Base-by-base conservation (phyloP, 176 grass and related monocot genomes). In the Triticum turgidum region DNA sequence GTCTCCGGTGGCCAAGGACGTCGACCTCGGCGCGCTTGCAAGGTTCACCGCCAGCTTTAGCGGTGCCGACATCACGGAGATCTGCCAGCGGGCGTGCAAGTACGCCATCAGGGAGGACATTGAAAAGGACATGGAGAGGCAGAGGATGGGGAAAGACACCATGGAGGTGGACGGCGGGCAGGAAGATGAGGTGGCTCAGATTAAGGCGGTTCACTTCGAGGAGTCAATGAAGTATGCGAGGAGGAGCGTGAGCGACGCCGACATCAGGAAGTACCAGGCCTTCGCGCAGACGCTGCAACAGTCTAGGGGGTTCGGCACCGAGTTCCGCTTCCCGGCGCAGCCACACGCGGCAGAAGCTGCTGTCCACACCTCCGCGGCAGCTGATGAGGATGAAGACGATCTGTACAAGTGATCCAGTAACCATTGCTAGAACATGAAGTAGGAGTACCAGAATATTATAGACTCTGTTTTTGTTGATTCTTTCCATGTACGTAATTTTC, bases 261-360 rank as follows among this genome's bases (percentile, higher is more conserved):
- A 92, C 61, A 87, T 90, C n/a, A 62, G 91, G 24, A 95, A 93
- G 82, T 93, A 95, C 22, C 88, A 87, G 70, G 84, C 91, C 2
- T 95, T 95, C 35, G 93, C 93, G 2, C 93, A 89, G 67, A 95
- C 91, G 21, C 15, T 91, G 75, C 93, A 95, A n/a, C 93, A 95
- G 22, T 93, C 89, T 0, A 82, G 93, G 73, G 93, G 91, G 0
- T 91, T 95, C 13, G 93, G 91, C 34, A 82, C 37, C 3, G 84
- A 95, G 69, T 93, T 93, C 84, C 91, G 89, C 71, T 95, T 95
- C 63, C 2, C 91, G 0, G 68, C 56, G 5, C 77, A 61, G 38
- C 5, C 80, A 1, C 77, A 89, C 17, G 29, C 84, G 14, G 76
- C 79, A 13, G 42, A 85, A 13, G 79, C 73, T 54, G 71, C 78